Conservation (phyloP, 2,329 filamentous ascomycete species). For the Phaeoacremonium minimum region DNA sequence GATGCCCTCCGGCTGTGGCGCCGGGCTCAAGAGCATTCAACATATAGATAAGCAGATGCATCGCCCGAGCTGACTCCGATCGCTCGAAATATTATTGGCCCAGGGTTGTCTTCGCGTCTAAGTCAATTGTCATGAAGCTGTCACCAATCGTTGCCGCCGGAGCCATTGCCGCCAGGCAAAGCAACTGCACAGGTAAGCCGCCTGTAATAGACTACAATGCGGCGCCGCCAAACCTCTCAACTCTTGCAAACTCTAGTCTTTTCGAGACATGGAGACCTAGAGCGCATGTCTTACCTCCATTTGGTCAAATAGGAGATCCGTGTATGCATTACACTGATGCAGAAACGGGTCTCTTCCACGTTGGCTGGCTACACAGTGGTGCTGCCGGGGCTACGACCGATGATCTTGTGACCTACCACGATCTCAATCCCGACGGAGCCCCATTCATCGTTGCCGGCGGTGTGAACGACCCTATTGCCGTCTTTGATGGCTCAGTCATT, state of each 20-base stretch:
- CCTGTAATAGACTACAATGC: conserved; percentile 24
- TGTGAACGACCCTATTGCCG: conserved; percentile 31
- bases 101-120: no score
- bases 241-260: conserved; percentile 27
- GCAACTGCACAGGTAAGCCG: not conserved
- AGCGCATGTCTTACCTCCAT: conserved; percentile 32
- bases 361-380: conserved; percentile 33
- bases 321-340: conserved; percentile 41
- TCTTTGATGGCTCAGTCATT: conserved; percentile 40
- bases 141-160: not conserved
- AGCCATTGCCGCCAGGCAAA: not conserved
- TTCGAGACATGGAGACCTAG: conserved; percentile 24
- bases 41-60: no score
- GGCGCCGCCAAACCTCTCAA: conserved; percentile 31
- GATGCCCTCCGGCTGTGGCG: no score
- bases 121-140: not conserved
- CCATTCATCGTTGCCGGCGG: conserved; percentile 18
- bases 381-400: conserved; percentile 32
- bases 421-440: conserved; percentile 30
- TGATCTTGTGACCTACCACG: conserved; percentile 30
- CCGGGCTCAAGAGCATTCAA: no score
- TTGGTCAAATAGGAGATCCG: conserved; percentile 35
- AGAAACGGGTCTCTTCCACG: conserved; percentile 35
- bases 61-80: no score
- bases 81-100: no score